Percentiles rank a stretch among this genome's conserved stretches.
Conservation (phyloP, 106 monocot genomes). For the Allium sativum region DNA sequence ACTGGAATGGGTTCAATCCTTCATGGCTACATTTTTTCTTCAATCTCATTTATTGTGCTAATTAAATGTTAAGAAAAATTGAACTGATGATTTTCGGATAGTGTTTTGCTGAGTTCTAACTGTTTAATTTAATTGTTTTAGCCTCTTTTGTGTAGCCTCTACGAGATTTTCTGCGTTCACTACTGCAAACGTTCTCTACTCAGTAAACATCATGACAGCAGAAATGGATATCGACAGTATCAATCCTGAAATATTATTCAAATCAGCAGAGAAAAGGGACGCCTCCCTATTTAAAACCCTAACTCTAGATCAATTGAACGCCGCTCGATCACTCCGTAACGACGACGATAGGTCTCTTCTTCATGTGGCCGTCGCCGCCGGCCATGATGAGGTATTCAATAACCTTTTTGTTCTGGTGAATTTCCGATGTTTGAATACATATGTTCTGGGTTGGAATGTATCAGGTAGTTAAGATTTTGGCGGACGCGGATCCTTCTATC, state of each 20-base stretch:
- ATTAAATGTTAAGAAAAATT: no score
- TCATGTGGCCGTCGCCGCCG: slow-evolving; percentile 73
- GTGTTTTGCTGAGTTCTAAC: no score
- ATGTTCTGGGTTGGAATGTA: not conserved
- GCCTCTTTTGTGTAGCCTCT: no score
- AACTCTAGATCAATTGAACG: slow-evolving; percentile 23
- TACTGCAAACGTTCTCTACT: not conserved
- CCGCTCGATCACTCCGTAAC: slow-evolving; percentile 31
- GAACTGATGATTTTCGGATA: no score
- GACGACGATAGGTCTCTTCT: slow-evolving; percentile 94
- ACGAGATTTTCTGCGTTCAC: no score
- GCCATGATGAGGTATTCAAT: slow-evolving; percentile 32
- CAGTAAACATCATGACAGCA: slow-evolving; percentile 20
- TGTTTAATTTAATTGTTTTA: no score
- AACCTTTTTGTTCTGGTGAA: not conserved
- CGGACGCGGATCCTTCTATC: slow-evolving; percentile 23
- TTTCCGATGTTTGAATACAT: not conserved
- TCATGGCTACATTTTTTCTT: no score
- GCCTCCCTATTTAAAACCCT: slow-evolving; percentile 35
- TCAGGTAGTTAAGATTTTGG: slow-evolving; percentile 64
- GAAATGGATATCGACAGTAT: slow-evolving; percentile 53
- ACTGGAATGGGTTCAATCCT: no score
- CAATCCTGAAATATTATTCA: slow-evolving; percentile 54
- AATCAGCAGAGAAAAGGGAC: slow-evolving; percentile 64
- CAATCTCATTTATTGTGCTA: no score